Evolutionary conservation across 331 rosid genomes (phyloP).

Genomic region (Malus hybrid): DNA sequence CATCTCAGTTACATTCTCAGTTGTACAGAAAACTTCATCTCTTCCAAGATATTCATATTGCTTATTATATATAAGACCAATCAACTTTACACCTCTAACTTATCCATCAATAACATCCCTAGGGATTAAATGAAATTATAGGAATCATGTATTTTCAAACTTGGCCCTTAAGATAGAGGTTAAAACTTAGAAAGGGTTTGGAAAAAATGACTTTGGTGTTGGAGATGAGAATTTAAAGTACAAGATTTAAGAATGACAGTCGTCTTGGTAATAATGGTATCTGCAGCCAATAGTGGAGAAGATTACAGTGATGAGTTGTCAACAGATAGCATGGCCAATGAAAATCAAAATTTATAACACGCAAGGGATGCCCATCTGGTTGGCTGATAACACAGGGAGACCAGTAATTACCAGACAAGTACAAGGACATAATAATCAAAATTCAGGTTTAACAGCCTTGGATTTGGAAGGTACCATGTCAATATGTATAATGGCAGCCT

Average conservation of each 20-base stretch:
- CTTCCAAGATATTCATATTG: not conserved
- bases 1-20: conserved; percentile 19
- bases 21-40: not conserved
- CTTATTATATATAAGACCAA: not conserved
- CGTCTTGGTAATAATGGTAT: not conserved
- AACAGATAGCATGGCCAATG: not conserved
- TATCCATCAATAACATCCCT: not conserved
- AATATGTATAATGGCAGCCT: conserved; percentile 54
- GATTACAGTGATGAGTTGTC: not conserved
- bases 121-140: not conserved
- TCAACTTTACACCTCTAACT: conserved; percentile 1
- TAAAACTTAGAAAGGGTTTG: not conserved
- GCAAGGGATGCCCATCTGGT: not conserved
- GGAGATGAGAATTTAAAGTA: not conserved
- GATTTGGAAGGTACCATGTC: conserved; percentile 62
- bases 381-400: not conserved
- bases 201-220: not conserved
- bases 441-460: conserved; percentile 14
- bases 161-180: not conserved
- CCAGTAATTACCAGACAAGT: not conserved
- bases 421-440: not conserved
- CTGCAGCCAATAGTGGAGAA: not conserved
- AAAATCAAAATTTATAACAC: not conserved
- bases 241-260: not conserved
- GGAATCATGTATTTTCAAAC: not conserved